phyloP scores from a whole-genome alignment of 139 green algal genomes.

The Closterium sp. region DNA sequence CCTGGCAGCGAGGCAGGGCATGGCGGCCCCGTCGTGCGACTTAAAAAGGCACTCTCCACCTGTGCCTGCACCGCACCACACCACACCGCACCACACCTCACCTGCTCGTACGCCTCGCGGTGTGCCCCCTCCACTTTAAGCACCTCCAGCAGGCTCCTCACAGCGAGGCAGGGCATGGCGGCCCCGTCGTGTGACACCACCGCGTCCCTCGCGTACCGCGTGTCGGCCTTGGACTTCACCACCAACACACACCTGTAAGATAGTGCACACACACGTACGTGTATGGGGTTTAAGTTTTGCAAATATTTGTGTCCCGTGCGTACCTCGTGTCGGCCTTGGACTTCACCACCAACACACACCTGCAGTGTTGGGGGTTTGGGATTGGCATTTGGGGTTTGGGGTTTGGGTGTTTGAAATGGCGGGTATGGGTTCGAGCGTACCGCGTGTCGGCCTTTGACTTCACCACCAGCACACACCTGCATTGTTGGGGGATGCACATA shows the following conservation, averaged over 20 bases:
- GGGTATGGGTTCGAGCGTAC: too few relatives aligned
- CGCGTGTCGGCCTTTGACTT: too few relatives aligned
- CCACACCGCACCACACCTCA: neutral
- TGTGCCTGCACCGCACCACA: too few relatives aligned
- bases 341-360: constrained; percentile 35
- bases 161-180: constrained; percentile 15
- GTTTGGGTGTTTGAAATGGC: too few relatives aligned
- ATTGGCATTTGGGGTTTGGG: too few relatives aligned
- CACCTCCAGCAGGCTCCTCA: neutral
- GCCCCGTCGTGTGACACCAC: constrained; percentile 43
- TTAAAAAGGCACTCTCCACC: too few relatives aligned
- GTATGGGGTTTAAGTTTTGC: too few relatives aligned
- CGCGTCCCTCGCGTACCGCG: constrained; percentile 10
- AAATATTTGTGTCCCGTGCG: neutral
- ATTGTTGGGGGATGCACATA: too few relatives aligned
- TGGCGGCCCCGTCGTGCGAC: too few relatives aligned
- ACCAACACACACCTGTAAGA: constrained; percentile 14
- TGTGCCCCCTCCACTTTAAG: neutral
- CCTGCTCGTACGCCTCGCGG: neutral
- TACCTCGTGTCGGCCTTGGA: constrained; percentile 38
- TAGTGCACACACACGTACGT: too few relatives aligned
- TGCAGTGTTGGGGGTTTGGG: neutral
- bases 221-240: constrained; percentile 45
- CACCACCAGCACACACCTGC: too few relatives aligned
- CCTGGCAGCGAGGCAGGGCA: too few relatives aligned